Conservation (phyloP, 352 stramenopile genomes). For the Globisporangium yorkense region DNA sequence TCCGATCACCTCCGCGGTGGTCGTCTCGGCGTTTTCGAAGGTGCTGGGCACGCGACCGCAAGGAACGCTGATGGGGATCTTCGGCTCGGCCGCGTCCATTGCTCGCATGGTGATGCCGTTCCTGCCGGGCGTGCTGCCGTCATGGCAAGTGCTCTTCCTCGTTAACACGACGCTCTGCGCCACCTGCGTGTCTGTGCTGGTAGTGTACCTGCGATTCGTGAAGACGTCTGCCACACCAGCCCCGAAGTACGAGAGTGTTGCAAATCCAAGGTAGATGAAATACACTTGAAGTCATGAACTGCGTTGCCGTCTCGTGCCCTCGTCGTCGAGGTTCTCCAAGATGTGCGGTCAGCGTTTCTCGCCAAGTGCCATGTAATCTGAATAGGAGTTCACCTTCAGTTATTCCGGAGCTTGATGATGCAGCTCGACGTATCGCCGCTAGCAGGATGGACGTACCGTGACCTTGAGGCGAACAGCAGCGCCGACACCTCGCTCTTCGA, state of each 20-base stretch:
- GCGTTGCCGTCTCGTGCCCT: no score
- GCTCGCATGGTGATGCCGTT: conserved; percentile 54
- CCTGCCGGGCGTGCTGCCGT: conserved; percentile 38
- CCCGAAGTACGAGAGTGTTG: conserved; percentile 11
- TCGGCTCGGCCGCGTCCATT: conserved; percentile 49
- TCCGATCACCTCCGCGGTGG: conserved; percentile 43
- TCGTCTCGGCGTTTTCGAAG: conserved; percentile 56
- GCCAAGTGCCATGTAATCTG: no score
- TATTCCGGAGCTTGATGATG: conserved; percentile 9
- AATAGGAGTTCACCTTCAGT: no score
- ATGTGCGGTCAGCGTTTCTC: no score
- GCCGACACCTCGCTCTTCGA: conserved; percentile 15
- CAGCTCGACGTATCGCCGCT: conserved; percentile 28
- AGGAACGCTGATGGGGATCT: conserved; percentile 55
- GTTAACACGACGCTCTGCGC: conserved; percentile 38
- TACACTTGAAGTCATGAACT: not conserved
- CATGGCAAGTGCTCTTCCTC: conserved; percentile 35
- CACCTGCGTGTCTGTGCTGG: conserved; percentile 32
- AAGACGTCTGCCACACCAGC: not conserved
- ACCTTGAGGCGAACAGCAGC: conserved; percentile 4
- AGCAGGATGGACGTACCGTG: conserved; percentile 25
- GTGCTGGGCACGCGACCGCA: conserved; percentile 43
- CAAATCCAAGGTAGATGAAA: conserved; percentile 6
- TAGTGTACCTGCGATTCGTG: conserved; percentile 12
- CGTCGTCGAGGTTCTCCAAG: no score